phyloP scores from a whole-genome alignment of 495 filamentous ascomycete species.

The Echria macrotheca region DNA sequence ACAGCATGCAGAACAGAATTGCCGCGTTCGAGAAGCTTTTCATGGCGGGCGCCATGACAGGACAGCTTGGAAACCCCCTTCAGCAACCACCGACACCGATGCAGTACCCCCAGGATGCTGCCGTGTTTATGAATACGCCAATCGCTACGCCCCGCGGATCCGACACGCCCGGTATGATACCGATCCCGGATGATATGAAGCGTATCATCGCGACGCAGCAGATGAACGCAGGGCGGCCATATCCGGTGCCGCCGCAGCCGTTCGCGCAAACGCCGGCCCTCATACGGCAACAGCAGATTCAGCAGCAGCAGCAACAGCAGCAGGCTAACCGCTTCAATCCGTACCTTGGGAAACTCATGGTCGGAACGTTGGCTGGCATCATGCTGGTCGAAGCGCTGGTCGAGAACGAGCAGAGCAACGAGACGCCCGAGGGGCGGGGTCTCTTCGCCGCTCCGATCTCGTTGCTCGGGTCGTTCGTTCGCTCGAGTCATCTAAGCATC shows the following conservation, averaged over 20 bases:
- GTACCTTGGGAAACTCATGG: slow-evolving; percentile 72
- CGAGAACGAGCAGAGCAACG: slow-evolving; percentile 51
- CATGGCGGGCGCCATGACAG: slow-evolving; percentile 53
- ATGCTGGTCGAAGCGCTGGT: slow-evolving; percentile 80
- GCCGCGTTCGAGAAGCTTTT: slow-evolving; percentile 64
- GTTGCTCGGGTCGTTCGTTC: slow-evolving; percentile 40
- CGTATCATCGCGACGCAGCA: slow-evolving; percentile 53
- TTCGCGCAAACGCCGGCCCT: slow-evolving; percentile 31
- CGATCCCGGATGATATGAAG: slow-evolving; percentile 71
- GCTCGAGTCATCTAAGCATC: slow-evolving; percentile 37
- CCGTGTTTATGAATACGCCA: slow-evolving; percentile 27
- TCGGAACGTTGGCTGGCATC: slow-evolving; percentile 82
- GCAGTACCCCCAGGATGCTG: slow-evolving; percentile 41
- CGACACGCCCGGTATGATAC: slow-evolving; percentile 63
- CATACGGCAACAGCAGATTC: slow-evolving; percentile 45
- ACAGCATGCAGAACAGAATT: slow-evolving; percentile 62
- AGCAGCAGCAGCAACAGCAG: slow-evolving; percentile 39
- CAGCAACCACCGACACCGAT: slow-evolving; percentile 43
- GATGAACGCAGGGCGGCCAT: slow-evolving; percentile 37
- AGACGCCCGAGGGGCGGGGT: slow-evolving; percentile 59
- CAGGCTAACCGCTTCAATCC: slow-evolving; percentile 41
- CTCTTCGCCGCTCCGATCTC: slow-evolving; percentile 63
- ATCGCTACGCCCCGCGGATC: slow-evolving; percentile 26
- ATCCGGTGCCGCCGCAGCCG: slow-evolving; percentile 36
- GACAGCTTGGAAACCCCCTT: slow-evolving; percentile 37